Evolutionary conservation across 257 asterid species (phyloP), one percentile per base, ranked within the genome.

Genomic region (Solanum lycopersicoides): DNA sequence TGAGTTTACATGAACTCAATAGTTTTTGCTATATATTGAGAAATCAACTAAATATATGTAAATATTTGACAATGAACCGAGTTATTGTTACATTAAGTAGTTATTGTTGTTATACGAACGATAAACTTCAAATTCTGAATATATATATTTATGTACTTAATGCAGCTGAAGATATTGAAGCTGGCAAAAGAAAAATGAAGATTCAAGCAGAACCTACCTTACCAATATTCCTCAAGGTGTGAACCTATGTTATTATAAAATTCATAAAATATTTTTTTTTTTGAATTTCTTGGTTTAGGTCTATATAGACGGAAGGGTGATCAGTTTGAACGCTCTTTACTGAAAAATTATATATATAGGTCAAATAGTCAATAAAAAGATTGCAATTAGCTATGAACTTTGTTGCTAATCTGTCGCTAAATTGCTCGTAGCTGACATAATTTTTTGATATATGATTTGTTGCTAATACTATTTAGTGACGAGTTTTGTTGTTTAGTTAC

Each of bases 141-240:
- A 23, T 37, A 6, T 21, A 72, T 39, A 13, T 37, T 37, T 25
- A 80, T 47, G 44, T 80, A 80, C 44, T 30, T 47, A 18, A 84
- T 90, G 90, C 98, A 93, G 98, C 91, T 75, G 98, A 94, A 88
- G 99, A 96, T 91, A 91, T 95, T 83, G 99, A 96, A 88, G 98
- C 98, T 73, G 98, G 98, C 60, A 92, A 84, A 86, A 90, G 74
- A 34, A 94, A 90, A 94, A 94, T 92, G 95, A 94, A 87, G 91
- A 91, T 94, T 86, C 94, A 92, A 12, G 59, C 98, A 88, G 98
- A 95, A 88, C 98, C 98, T 2, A 97, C 99, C 9, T 72, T 95
- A 89, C 99, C 98, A 88, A 89, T 97, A 87, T 93, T 92, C 90
- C 98, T 97, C 90, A 97, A 95, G 99, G 99, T 97, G 99, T 97